A percentile compares a stretch with the other conserved stretches of the same genome.
Conservation (phyloP, 768 basidiomycete species). For the Lactarius akahatsu region DNA sequence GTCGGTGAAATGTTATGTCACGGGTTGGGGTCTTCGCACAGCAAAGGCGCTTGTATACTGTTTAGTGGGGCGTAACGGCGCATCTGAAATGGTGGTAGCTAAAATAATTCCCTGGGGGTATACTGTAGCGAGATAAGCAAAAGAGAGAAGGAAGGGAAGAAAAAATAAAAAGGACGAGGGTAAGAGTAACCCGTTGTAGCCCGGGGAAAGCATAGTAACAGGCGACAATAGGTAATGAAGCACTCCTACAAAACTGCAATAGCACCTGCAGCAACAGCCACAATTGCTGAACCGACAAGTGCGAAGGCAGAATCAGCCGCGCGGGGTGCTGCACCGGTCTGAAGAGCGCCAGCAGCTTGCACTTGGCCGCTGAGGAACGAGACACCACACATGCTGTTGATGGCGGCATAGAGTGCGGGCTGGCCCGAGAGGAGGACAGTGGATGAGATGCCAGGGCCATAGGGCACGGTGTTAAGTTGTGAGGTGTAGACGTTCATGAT, state of each 20-base stretch:
- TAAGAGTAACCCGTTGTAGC: not conserved
- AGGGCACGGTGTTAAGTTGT: constrained; percentile 70
- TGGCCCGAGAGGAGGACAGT: constrained; percentile 70
- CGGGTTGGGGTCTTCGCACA: constrained; percentile 18
- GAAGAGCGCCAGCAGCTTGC: constrained; percentile 64
- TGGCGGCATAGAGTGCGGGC: constrained; percentile 57
- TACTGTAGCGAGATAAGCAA: constrained; percentile 25
- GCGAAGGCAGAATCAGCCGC: constrained; percentile 33
- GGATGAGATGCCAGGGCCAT: constrained; percentile 67
- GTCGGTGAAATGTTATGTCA: constrained; percentile 7
- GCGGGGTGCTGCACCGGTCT: constrained; percentile 38
- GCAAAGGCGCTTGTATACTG: constrained; percentile 22
- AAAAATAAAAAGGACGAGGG: not conserved
- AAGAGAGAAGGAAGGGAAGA: not conserved
- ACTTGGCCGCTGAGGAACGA: constrained; percentile 69
- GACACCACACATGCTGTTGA: constrained; percentile 63
- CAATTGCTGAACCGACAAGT: constrained; percentile 37
- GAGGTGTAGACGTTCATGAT: constrained; percentile 74
- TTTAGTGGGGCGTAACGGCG: constrained; percentile 1
- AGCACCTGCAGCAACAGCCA: constrained; percentile 37
- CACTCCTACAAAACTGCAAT: constrained; percentile 33
- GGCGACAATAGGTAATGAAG: not conserved
- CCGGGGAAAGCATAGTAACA: constrained; percentile 13
- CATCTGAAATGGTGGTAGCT: constrained; percentile 11
- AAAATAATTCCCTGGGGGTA: constrained; percentile 19